A percentile compares a stretch with the other conserved stretches of the same genome.
Conservation (phyloP, 805 yeast genomes). For the Saccharomycopsis synnaedendra region DNA sequence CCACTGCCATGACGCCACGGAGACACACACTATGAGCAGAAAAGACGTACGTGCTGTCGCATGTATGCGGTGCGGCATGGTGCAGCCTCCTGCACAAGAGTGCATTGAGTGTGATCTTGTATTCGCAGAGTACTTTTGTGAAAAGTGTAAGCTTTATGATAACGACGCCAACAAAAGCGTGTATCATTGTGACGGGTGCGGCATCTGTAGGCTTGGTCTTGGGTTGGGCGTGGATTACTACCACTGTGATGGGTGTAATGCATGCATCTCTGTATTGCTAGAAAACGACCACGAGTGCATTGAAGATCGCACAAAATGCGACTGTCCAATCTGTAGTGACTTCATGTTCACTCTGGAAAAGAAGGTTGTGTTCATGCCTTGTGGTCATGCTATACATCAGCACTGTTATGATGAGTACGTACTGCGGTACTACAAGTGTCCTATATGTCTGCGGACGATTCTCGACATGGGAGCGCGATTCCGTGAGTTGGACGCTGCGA, state of each 20-base stretch:
- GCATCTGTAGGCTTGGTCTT: conserved; percentile 81
- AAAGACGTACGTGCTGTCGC: conserved; percentile 53
- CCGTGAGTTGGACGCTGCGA: conserved; percentile 76
- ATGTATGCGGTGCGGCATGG: conserved; percentile 70
- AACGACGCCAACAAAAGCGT: conserved; percentile 70
- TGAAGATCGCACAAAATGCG: conserved; percentile 77
- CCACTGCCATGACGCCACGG: conserved; percentile 68
- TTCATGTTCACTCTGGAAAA: conserved; percentile 74
- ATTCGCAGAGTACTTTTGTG: conserved; percentile 71
- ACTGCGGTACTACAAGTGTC: conserved; percentile 83
- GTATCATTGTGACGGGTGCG: conserved; percentile 88
- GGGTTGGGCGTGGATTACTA: conserved; percentile 84
- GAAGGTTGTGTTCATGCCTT: conserved; percentile 82
- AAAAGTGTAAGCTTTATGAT: conserved; percentile 70
- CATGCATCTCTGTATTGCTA: conserved; percentile 74
- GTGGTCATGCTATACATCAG: conserved; percentile 93
- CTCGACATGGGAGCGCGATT: conserved; percentile 84
- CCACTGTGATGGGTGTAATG: conserved; percentile 85
- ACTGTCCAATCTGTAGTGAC: conserved; percentile 90
- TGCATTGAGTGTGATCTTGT: conserved; percentile 59
- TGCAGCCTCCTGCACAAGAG: conserved; percentile 61
- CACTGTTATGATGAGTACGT: conserved; percentile 71
- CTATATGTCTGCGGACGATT: conserved; percentile 76
- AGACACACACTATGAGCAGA: conserved; percentile 48
- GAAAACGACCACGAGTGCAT: conserved; percentile 73